Conservation (phyloP, 208 protist species). For the Acanthamoeba triangularis region DNA sequence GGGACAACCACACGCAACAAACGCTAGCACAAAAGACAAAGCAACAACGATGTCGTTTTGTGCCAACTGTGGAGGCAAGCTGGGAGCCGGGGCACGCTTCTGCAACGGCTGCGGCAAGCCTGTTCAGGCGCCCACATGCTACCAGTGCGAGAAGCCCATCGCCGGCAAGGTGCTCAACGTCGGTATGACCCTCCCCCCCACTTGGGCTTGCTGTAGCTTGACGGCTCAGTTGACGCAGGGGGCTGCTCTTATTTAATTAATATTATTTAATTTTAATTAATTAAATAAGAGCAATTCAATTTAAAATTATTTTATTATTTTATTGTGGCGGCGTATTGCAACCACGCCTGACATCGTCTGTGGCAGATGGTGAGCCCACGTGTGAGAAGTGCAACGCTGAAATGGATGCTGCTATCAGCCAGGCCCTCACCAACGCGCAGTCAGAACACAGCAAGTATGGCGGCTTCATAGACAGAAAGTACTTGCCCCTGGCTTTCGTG, state of each 20-base stretch:
- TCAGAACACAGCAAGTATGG: neutral
- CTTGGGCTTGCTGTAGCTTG: too few relatives aligned
- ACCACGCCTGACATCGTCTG: neutral
- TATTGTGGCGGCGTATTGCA: neutral
- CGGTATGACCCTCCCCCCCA: neutral
- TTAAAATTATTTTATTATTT: neutral
- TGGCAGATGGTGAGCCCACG: neutral
- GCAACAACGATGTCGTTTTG: neutral
- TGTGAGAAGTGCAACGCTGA: conserved; percentile 28
- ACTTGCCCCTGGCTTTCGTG: neutral
- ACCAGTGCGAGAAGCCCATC: conserved; percentile 19
- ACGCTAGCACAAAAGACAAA: neutral
- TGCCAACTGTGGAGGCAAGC: neutral
- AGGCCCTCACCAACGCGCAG: neutral
- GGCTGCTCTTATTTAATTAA: too few relatives aligned
- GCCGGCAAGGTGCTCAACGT: conserved; percentile 10
- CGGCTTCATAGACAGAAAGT: neutral
- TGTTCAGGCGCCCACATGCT: neutral
- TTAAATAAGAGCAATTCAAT: too few relatives aligned
- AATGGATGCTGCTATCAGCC: conserved; percentile 5
- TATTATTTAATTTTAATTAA: too few relatives aligned
- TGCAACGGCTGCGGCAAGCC: neutral
- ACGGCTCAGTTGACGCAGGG: too few relatives aligned
- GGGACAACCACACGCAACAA: neutral
- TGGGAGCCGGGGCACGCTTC: neutral